phyloP scores from a whole-genome alignment of 129 eudicot genomes.

The Tagetes patula region DNA sequence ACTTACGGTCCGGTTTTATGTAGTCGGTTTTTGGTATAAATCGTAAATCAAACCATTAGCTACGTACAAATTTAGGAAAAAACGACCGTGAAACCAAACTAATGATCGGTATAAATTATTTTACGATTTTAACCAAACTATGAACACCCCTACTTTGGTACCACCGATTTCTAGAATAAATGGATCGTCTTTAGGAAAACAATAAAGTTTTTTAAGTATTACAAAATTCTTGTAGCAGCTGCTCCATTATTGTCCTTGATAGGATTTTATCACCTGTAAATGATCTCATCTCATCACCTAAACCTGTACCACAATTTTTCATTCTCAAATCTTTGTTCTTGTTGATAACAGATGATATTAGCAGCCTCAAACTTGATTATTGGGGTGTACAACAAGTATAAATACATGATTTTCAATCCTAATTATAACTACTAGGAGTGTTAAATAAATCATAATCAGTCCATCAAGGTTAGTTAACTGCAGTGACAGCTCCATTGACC shows the following conservation, averaged over 20 bases:
- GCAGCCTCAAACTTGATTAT: not conserved
- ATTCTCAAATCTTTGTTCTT: not conserved
- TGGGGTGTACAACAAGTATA: not conserved
- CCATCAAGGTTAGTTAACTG: too few relatives aligned
- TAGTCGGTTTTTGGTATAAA: too few relatives aligned
- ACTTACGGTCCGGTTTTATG: too few relatives aligned
- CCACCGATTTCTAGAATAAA: too few relatives aligned
- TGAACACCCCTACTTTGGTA: too few relatives aligned
- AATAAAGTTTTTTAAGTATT: not conserved
- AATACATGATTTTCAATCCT: not conserved
- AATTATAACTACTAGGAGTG: not conserved
- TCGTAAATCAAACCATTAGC: too few relatives aligned
- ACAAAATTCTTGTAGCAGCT: constrained; percentile 51
- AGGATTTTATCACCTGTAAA: constrained; percentile 39
- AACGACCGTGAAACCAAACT: too few relatives aligned
- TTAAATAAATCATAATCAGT: not conserved
- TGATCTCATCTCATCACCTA: constrained; percentile 57
- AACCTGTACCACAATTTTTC: constrained; percentile 40
- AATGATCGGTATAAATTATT: too few relatives aligned
- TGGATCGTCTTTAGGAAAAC: not conserved
- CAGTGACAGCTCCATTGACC: too few relatives aligned
- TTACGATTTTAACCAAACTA: too few relatives aligned
- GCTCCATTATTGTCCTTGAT: constrained; percentile 60
- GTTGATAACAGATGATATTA: not conserved
- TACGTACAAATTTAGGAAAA: too few relatives aligned